Conservation (phyloP, 495 filamentous ascomycete genomes). For the Lasiosphaeria ovina region DNA sequence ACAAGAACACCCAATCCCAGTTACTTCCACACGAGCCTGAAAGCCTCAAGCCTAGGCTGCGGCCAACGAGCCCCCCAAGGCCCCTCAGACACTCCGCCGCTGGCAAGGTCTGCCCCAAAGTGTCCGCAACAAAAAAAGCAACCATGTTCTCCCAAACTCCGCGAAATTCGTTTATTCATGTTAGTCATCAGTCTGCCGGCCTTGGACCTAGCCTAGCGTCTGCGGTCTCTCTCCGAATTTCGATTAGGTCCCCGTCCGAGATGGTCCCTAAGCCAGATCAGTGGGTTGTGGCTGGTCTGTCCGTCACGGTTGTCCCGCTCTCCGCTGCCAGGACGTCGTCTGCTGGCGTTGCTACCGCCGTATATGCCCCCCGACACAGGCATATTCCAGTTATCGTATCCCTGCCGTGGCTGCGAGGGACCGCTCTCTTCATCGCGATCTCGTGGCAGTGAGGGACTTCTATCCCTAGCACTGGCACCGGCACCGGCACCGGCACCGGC, state of each 20-base stretch:
- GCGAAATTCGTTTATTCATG: neutral
- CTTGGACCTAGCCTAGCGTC: conserved; percentile 4
- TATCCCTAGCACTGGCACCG: neutral
- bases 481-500: neutral
- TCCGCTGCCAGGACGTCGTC: neutral
- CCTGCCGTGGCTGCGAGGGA: neutral
- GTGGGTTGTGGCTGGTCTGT: conserved; percentile 9
- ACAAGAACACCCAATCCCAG: too few relatives aligned
- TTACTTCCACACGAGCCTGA: too few relatives aligned
- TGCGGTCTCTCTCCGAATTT: conserved; percentile 15
- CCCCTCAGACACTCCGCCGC: too few relatives aligned
- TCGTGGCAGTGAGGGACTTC: neutral
- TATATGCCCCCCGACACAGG: neutral
- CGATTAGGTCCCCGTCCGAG: conserved; percentile 15
- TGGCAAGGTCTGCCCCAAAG: too few relatives aligned
- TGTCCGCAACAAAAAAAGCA: neutral
- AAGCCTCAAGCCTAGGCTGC: too few relatives aligned
- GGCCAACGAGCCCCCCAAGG: too few relatives aligned
- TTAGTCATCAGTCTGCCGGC: neutral
- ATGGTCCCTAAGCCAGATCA: conserved; percentile 28
- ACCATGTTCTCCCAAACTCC: neutral
- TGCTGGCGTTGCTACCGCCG: neutral
- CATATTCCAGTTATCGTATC: neutral
- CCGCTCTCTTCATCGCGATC: neutral
- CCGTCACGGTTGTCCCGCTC: conserved; percentile 3